phyloP scores from a whole-genome alignment of 345 rosid species.

The Ailanthus altissimus region DNA sequence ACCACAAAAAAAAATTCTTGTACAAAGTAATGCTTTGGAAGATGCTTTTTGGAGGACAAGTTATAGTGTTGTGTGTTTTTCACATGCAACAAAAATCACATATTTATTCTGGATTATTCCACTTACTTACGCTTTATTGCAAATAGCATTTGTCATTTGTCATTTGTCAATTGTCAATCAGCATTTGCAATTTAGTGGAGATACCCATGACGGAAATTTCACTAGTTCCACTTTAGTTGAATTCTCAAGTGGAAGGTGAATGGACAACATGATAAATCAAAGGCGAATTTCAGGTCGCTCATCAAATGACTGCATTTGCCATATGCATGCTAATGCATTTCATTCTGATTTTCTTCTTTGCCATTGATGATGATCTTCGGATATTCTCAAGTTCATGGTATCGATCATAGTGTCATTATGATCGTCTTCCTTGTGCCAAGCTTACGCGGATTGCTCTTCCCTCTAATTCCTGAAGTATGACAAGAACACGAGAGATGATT shows the following conservation, averaged over 20 bases:
- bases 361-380: not conserved
- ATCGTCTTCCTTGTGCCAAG: slow-evolving; percentile 69
- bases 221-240: not conserved
- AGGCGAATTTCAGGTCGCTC: not conserved
- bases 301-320: slow-evolving; percentile 3
- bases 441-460: slow-evolving; percentile 78
- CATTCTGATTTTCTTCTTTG: slow-evolving; percentile 10
- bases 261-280: not conserved
- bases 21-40: not conserved
- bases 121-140: not conserved
- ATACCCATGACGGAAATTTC: not conserved
- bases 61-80: not conserved
- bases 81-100: not conserved
- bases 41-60: not conserved
- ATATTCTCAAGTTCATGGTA: slow-evolving; percentile 10
- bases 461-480: slow-evolving; percentile 55
- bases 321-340: not conserved
- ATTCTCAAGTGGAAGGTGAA: not conserved
- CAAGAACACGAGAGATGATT: slow-evolving; percentile 9
- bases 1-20: not conserved
- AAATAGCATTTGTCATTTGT: not conserved
- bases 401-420: slow-evolving; percentile 21
- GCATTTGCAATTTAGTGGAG: not conserved
- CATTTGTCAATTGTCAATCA: no score
- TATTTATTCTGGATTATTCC: not conserved